Evolutionary conservation across 1,284 basidiomycete genomes (phyloP), one percentile per base, ranked within the genome.

Genomic region (Ceratobasidium sp.): DNA sequence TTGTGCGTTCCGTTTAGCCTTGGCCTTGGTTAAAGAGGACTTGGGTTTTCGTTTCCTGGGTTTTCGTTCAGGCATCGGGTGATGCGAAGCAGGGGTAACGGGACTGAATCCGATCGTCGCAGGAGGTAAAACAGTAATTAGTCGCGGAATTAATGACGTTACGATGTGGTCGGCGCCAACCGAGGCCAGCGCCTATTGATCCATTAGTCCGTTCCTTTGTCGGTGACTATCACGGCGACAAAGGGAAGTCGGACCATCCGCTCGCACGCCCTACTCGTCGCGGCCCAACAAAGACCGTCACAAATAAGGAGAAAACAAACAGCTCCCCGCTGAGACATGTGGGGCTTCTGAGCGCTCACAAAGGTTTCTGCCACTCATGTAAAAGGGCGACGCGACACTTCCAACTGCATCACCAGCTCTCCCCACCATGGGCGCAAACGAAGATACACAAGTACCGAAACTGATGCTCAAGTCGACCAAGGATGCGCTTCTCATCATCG

Each of bases 401-500:
- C 50, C 22, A 35, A n/a, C 58, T 31, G 31, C 47, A 67, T 32
- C 42, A 62, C 31, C 38, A 25, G 40, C 22, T 31, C 31, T 25
- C 58, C 27, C 34, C 35, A 17, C 35, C 47, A 65, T 65, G 60
- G 50, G 20, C 20, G 29, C 15, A 35, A 15, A 47, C 50, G 47
- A 43, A 13, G 38, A 54, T 17, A 20, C 52, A 32, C 52, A 54
- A 34, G 29, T 52, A 27, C 64, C 64, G 20, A 35, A 13, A 25
- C 38, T 67, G 10, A 40, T 67, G 47, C 64, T 67, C 64, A 55
- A 67, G 64, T 67, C 64, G 15, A 67, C 64, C 52, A 67, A 55
- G 52, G 64, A 67, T 38, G 64, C 64, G 13, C 50, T 67, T 13
- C 64, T 67, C 52, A 20, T 67, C 52, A 31, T 67, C 38, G 50